phyloP scores from a whole-genome alignment of 2,329 filamentous ascomycete genomes.

The Zalaria obscura region DNA sequence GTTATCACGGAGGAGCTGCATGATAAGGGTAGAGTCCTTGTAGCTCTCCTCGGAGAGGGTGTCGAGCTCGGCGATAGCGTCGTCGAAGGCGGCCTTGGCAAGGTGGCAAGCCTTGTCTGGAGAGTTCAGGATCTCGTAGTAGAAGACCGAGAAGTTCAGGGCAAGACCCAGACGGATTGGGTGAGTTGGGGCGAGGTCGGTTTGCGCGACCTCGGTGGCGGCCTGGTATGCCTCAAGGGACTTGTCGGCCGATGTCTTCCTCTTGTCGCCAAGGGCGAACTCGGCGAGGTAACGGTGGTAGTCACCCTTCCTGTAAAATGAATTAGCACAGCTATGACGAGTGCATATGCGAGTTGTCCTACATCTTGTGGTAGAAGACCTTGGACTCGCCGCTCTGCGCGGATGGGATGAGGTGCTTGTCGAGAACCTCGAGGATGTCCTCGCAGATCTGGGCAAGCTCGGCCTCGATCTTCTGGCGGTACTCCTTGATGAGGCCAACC shows the following conservation, averaged over 20 bases:
- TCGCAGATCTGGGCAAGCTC: conserved; percentile 97
- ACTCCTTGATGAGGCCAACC: conserved; percentile 87
- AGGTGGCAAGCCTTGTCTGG: conserved; percentile 97
- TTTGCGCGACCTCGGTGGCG: conserved; percentile 79
- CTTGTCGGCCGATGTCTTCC: conserved; percentile 86
- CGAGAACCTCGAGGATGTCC: conserved; percentile 88
- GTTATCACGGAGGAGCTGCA: conserved; percentile 97
- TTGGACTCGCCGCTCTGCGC: conserved; percentile 94
- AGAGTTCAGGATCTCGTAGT: conserved; percentile 99
- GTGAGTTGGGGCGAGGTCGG: conserved; percentile 80
- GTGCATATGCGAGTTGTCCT: conserved; percentile 19
- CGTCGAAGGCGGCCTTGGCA: conserved; percentile 89
- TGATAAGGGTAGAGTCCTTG: conserved; percentile 97
- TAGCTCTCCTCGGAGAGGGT: conserved; percentile 97
- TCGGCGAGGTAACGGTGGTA: conserved; percentile 98
- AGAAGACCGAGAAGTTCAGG: conserved; percentile 97
- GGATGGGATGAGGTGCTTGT: conserved; percentile 85
- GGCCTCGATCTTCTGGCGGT: conserved; percentile 95
- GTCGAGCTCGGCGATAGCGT: conserved; percentile 95
- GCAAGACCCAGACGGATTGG: conserved; percentile 85
- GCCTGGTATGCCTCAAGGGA: conserved; percentile 96
- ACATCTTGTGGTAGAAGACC: conserved; percentile 99
- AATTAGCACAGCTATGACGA: conserved; percentile 1
- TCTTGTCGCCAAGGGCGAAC: conserved; percentile 87
- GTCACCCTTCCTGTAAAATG: conserved; percentile 74